phyloP scores from a whole-genome alignment of 805 yeast species.

The Barnettozyma botsteinii region DNA sequence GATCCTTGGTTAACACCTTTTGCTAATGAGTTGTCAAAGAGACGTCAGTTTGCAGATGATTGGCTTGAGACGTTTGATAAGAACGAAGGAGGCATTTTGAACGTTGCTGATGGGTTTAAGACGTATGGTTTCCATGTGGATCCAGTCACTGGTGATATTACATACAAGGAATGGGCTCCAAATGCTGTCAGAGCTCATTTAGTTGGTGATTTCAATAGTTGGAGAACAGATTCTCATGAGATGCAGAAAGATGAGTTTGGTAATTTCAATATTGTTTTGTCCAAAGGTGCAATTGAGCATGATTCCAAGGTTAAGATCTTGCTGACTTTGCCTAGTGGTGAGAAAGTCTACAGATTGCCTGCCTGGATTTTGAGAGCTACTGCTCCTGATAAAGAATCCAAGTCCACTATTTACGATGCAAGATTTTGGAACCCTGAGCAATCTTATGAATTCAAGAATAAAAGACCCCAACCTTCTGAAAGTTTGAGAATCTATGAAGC shows the following conservation, averaged over 20 bases:
- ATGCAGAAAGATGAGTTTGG: conserved; percentile 65
- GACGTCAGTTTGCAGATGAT: conserved; percentile 60
- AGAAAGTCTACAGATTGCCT: conserved; percentile 71
- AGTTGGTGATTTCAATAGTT: conserved; percentile 89
- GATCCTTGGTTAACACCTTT: conserved; percentile 90
- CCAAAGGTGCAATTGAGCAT: conserved; percentile 71
- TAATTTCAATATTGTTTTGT: conserved; percentile 56
- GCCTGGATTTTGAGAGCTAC: conserved; percentile 88
- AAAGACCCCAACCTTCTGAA: conserved; percentile 49
- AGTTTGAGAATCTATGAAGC: conserved; percentile 85
- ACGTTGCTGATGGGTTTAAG: conserved; percentile 74
- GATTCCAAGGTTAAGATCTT: conserved; percentile 72
- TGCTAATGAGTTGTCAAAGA: conserved; percentile 56
- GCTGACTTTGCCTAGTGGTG: conserved; percentile 61
- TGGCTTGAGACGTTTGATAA: conserved; percentile 54
- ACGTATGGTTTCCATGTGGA: conserved; percentile 71
- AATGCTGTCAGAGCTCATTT: conserved; percentile 69
- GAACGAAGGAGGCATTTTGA: conserved; percentile 57
- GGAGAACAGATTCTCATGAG: conserved; percentile 57
- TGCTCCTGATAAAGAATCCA: conserved; percentile 52
- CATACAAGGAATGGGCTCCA: conserved; percentile 85
- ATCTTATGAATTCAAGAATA: conserved; percentile 44
- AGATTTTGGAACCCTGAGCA: conserved; percentile 84
- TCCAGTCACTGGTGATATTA: conserved; percentile 35
- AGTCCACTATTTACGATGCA: conserved; percentile 62